phyloP scores from a whole-genome alignment of 2,329 filamentous ascomycete genomes.

The Myriangium duriaei region DNA sequence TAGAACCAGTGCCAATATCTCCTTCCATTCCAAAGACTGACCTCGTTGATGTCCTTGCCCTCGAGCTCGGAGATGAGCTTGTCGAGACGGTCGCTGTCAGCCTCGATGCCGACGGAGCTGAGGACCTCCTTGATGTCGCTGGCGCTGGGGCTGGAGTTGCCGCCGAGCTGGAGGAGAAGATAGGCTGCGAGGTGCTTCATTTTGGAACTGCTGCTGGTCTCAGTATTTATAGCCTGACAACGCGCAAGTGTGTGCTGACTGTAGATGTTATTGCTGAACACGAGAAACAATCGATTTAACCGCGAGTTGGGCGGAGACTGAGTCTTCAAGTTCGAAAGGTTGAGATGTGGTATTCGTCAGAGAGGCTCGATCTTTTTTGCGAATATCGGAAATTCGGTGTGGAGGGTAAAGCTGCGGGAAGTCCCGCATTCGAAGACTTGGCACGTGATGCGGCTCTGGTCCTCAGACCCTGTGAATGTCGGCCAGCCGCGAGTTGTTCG shows the following conservation, averaged over 20 bases:
- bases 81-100: conserved; percentile 72
- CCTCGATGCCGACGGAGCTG: conserved; percentile 87
- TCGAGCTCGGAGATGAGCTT: conserved; percentile 82
- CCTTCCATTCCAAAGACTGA: conserved; percentile 39
- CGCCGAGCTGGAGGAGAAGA: conserved; percentile 89
- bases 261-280: conserved; percentile 42
- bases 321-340: conserved; percentile 88
- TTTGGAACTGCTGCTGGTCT: conserved; percentile 39
- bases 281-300: conserved; percentile 99
- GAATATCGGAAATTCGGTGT: conserved; percentile 8
- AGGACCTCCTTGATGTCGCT: conserved; percentile 80
- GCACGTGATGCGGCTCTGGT: conserved; percentile 2
- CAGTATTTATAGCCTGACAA: conserved; percentile 8
- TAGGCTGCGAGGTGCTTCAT: conserved; percentile 99
- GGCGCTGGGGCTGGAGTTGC: conserved; percentile 80
- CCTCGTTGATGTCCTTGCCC: conserved; percentile 86
- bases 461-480: conserved; percentile 4
- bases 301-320: conserved; percentile 91
- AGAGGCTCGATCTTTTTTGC: not conserved
- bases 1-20: conserved; percentile 9
- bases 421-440: conserved; percentile 2
- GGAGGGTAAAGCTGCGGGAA: conserved; percentile 11
- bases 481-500: too few relatives aligned
- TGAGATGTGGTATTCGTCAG: conserved; percentile 16
- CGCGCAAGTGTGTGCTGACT: conserved; percentile 1